Evolutionary conservation across 345 rosid genomes (phyloP), one percentile per base, ranked within the genome.

Genomic region (Citrus sp.): DNA sequence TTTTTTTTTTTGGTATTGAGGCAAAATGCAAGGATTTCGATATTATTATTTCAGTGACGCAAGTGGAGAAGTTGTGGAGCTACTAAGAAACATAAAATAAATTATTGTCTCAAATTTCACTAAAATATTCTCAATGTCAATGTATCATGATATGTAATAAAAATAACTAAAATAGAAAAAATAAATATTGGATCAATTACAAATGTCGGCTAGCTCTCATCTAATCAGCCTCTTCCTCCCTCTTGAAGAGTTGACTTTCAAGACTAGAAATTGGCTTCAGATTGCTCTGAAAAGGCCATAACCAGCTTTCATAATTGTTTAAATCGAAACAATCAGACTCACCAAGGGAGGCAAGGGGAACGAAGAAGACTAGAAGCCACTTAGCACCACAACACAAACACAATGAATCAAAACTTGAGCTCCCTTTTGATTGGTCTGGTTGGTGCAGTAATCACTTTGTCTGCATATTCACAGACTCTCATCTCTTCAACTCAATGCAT

Each of bases 361-460:
- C 63, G 67, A 60, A 56, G 32, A 64, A 69, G 35, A 65, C 24
- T 19, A 56, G 67, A 58, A 64, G 25, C 51, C 4, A 12, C 4
- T 46, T 13, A 46, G 18, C 51, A 46, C 18, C 5, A 46, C 16
- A 30, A 5, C 69, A 67, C 73, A 28, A 28, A 70, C 13, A 30
- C 19, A 49, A 90, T 89, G 90, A 85, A 85, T 60, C 86, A 76
- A 77, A 91, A 89, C 81, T n/a, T 78, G 85, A 87, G 73, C 32
- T 85, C 90, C 67, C 80, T 91, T 14, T 61, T 86, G 80, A 92
- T 94, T 24, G 98, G 97, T 78, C 49, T 90, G 67, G 85, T 87
- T 4, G 97, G 98, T 4, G 98, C 93, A 62, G 80, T 80, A 13
- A 85, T 94, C 83, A 94, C 98, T 73, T 79, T 92, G 35, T 87